Conservation (phyloP, 2,329 filamentous ascomycete genomes). For the Plenodomus tracheiphilus region DNA sequence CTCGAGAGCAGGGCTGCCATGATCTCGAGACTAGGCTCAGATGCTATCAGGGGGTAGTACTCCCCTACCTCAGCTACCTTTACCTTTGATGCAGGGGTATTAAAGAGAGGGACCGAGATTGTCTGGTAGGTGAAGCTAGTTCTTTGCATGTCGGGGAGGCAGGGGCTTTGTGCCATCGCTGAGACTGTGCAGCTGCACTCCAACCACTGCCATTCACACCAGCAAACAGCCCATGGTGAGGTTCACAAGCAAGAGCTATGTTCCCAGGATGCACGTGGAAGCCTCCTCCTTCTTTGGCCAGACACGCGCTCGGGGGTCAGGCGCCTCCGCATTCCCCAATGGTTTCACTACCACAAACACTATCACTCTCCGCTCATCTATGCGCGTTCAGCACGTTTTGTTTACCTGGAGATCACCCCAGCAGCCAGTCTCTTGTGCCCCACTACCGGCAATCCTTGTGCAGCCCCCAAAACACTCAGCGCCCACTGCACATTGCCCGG, state of each 20-base stretch:
- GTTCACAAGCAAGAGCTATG: neutral
- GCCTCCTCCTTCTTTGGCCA: neutral
- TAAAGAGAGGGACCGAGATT: neutral
- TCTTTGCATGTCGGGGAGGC: neutral
- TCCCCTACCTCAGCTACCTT: neutral
- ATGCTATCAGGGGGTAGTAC: neutral
- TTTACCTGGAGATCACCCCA: neutral
- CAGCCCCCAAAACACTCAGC: too few species aligned
- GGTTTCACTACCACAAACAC: neutral
- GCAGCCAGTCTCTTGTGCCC: too few species aligned
- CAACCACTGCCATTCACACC: constrained; percentile 5
- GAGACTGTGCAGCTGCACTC: neutral
- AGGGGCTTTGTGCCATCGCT: neutral
- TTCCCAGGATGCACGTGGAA: constrained; percentile 1
- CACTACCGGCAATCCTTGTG: too few species aligned
- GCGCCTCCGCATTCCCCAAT: neutral
- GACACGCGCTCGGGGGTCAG: neutral
- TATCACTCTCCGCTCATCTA: too few species aligned
- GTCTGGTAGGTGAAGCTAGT: constrained; percentile 3
- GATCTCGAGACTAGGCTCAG: neutral
- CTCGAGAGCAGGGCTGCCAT: neutral
- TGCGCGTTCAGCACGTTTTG: neutral
- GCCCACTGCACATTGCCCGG: too few species aligned
- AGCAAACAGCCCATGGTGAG: constrained; percentile 2
- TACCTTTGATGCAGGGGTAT: constrained; percentile 3